A percentile compares a stretch with the other conserved stretches of the same genome.
phyloP scores from a whole-genome alignment of 2,329 filamentous ascomycete genomes.

The Hymenoscyphus albidus region DNA sequence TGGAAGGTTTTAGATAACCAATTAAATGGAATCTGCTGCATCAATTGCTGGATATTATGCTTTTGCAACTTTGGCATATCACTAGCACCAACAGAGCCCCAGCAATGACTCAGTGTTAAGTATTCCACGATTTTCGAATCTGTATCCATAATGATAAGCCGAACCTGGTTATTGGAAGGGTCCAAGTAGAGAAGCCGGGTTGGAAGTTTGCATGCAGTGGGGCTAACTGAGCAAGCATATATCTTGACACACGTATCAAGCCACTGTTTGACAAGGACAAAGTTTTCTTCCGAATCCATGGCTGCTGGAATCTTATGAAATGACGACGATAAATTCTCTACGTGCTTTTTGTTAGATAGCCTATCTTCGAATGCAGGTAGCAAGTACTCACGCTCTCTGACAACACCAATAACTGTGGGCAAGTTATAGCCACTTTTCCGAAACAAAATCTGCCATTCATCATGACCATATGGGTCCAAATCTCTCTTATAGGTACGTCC shows the following conservation, averaged over 20 bases:
- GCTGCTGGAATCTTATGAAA: not conserved
- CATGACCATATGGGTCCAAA: too few relatives aligned
- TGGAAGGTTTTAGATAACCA: not conserved
- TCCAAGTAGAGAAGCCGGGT: not conserved
- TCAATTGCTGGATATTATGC: not conserved
- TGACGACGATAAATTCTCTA: not conserved
- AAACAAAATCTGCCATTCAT: too few relatives aligned
- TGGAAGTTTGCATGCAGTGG: not conserved
- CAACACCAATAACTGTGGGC: too few relatives aligned
- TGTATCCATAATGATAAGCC: not conserved
- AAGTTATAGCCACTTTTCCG: too few relatives aligned
- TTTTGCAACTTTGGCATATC: not conserved
- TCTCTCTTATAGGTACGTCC: not conserved
- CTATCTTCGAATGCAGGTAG: too few relatives aligned
- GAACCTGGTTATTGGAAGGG: not conserved
- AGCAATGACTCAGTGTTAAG: not conserved
- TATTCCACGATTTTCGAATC: not conserved
- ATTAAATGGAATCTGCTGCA: not conserved
- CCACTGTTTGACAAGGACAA: not conserved
- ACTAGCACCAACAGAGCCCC: not conserved
- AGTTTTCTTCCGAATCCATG: not conserved
- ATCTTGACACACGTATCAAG: not conserved
- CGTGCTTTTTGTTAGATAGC: too few relatives aligned
- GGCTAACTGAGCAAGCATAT: not conserved
- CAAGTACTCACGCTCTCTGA: too few relatives aligned